These are phyloP conservation scores for Seiridium unicorne DNA, from an alignment of 2,329 filamentous ascomycete genomes.

Conservation along the genomic window DNA sequence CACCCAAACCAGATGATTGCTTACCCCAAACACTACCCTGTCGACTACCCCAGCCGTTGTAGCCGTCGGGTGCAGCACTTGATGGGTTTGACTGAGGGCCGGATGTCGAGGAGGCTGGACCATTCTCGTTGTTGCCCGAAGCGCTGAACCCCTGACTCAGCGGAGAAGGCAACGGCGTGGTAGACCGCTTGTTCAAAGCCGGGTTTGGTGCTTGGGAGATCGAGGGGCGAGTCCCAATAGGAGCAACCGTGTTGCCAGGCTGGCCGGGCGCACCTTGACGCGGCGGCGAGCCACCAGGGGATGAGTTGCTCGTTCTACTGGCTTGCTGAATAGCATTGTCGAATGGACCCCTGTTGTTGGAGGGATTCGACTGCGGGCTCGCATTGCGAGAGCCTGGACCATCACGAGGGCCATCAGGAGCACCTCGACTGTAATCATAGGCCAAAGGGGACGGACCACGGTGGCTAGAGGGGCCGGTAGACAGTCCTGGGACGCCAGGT, in stretches of 20 bases:
- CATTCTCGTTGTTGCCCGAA: slow-evolving; percentile 45
- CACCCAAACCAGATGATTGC: slow-evolving; percentile 75
- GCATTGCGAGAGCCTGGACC: slow-evolving; percentile 65
- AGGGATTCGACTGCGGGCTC: slow-evolving; percentile 71
- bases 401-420: slow-evolving; percentile 41
- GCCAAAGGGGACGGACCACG: slow-evolving; percentile 79
- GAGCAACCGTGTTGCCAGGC: slow-evolving; percentile 69
- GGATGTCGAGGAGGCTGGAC: slow-evolving; percentile 35
- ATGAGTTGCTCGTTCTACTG: slow-evolving; percentile 81
- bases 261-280: slow-evolving; percentile 57
- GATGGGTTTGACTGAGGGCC: slow-evolving; percentile 56
- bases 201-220: slow-evolving; percentile 55
- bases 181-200: slow-evolving; percentile 75
- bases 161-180: slow-evolving; percentile 88
- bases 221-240: slow-evolving; percentile 86
- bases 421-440: slow-evolving; percentile 59
- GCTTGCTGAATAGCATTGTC: slow-evolving; percentile 63
- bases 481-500: slow-evolving; percentile 64
- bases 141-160: slow-evolving; percentile 70
- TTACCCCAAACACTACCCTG: slow-evolving; percentile 78
- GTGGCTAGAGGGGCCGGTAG: slow-evolving; percentile 60
- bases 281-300: slow-evolving; percentile 76
- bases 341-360: slow-evolving; percentile 58
- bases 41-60: slow-evolving; percentile 74
- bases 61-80: slow-evolving; percentile 40